Base-by-base conservation (phyloP, 208 protist species). In the Phytomonas francai region DNA sequence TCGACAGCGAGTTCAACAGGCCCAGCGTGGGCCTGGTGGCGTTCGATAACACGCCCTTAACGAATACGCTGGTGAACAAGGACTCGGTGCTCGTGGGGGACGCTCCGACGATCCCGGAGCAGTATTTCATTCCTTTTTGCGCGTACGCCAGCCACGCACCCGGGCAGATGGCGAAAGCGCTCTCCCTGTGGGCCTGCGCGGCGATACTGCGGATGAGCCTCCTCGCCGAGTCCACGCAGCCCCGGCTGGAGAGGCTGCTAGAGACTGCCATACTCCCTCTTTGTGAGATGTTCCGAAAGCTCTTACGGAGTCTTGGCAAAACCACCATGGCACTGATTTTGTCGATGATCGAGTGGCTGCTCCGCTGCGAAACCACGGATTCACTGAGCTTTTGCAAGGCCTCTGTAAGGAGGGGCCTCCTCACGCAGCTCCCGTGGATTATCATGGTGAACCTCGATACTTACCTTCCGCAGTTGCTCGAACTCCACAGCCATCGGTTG, bases 321-420 rank as follows among this genome's bases (percentile, higher is more conserved):
- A 75, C 83, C 11, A 93, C 87, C 8, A 95, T 91, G 70, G 79
- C 87, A 22, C 70, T 95, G 25, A 83, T 80, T 39, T 74, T 95
- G 36, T 89, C 82, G 32, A 95, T 95, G 89, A 86, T 89, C 8
- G 80, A 90, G 65, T 95, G 89, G 87, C 74, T 95, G 56, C 72
- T 93, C 27, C 62, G 74, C 62, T 82, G 89, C 66, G 70, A 76
- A 4, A 71, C 73, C 36, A 79, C 85, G 14, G 71, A 76, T 3
- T 57, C 74, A 39, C 84, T 83, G 73, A 66, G 80, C 39, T 89
- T 92, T 59, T 54, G 67, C 4, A 76, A 80, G 59, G 83, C 73
- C 14, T 78, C 84, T 2, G 73, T 85, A 32, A 76, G 86, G n/a
- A 89, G 89, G 65, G 89, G 89, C 12, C 60, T 91, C 36, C 63